These are phyloP conservation scores for Arctium lappa DNA, from an alignment of 129 eudicot species.

Conservation along the genomic window DNA sequence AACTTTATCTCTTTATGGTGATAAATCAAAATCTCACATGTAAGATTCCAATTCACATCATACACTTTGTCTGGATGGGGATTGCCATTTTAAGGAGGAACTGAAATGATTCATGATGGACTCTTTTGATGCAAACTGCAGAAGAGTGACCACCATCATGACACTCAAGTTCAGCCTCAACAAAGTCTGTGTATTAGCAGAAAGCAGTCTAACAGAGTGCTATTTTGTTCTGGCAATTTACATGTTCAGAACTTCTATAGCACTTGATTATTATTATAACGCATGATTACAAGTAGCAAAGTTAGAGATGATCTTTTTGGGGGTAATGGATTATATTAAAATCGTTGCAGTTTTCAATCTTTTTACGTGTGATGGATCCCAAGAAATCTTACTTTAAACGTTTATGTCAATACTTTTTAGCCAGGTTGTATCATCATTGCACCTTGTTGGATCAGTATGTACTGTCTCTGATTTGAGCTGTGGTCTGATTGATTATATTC, in stretches of 20 bases:
- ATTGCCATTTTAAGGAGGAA: background rate
- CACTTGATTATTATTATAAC: background rate
- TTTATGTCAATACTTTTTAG: constrained; percentile 7
- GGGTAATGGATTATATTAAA: background rate
- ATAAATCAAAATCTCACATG: background rate
- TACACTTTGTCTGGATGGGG: background rate
- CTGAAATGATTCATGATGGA: background rate
- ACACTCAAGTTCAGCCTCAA: background rate
- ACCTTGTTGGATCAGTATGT: constrained; percentile 22
- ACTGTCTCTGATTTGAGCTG: constrained; percentile 23
- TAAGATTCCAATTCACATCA: background rate
- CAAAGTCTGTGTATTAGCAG: background rate
- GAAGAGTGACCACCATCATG: background rate
- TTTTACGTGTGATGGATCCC: constrained; percentile 31
- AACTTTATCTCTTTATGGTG: constrained; percentile 1
- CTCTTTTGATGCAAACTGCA: background rate
- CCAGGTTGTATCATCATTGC: constrained; percentile 34
- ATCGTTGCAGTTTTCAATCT: background rate
- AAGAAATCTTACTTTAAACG: constrained; percentile 22
- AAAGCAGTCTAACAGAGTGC: background rate
- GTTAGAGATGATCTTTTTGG: background rate
- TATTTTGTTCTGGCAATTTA: background rate
- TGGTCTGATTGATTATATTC: constrained; percentile 33
- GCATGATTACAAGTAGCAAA: constrained; percentile 5
- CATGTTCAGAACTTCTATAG: background rate